phyloP scores from a whole-genome alignment of 2,329 filamentous ascomycete genomes.

The Plenodomus tracheiphilus region DNA sequence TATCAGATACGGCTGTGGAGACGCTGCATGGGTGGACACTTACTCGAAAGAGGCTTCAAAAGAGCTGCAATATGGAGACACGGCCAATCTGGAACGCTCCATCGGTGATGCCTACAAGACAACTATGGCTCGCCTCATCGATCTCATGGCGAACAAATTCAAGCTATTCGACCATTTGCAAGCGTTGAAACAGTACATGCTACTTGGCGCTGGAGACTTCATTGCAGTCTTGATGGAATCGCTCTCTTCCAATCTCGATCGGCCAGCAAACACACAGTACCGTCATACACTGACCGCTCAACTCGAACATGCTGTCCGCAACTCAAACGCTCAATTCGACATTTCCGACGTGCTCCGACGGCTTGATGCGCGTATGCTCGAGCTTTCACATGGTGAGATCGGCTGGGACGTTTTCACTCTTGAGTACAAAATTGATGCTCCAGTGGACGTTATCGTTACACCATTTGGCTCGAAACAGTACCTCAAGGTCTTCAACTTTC shows the following conservation, averaged over 20 bases:
- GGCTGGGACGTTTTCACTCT: constrained; percentile 99
- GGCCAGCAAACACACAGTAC: constrained; percentile 95
- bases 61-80: constrained; percentile 90
- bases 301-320: constrained; percentile 93
- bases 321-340: constrained; percentile 96
- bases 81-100: constrained; percentile 84
- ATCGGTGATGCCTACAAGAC: constrained; percentile 98
- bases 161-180: constrained; percentile 89
- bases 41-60: constrained; percentile 94
- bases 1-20: constrained; percentile 91
- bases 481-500: constrained; percentile 97
- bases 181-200: constrained; percentile 90
- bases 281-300: constrained; percentile 97
- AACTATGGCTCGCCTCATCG: constrained; percentile 92
- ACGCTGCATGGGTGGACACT: constrained; percentile 91
- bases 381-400: constrained; percentile 93
- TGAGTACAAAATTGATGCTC: constrained; percentile 97
- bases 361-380: constrained; percentile 96
- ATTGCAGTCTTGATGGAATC: constrained; percentile 98
- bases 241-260: constrained; percentile 85
- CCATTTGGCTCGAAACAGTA: constrained; percentile 96
- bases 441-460: constrained; percentile 94
- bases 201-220: constrained; percentile 95
- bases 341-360: constrained; percentile 86
- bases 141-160: constrained; percentile 94